These are phyloP conservation scores for Schizosaccharomyces japonicus DNA, from an alignment of 805 yeast species.

Conservation along the genomic window DNA sequence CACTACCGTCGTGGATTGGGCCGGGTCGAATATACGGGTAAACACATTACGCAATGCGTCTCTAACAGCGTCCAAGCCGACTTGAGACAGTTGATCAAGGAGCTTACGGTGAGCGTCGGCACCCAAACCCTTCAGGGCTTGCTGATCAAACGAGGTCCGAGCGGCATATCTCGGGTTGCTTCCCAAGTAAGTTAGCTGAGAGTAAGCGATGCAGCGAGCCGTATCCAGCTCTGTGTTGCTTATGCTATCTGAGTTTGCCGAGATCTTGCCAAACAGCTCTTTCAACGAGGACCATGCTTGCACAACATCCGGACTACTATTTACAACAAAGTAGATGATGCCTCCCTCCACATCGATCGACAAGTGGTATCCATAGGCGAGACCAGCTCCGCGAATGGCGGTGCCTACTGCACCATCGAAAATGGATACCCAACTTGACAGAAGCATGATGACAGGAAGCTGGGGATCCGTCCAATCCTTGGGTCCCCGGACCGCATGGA, in stretches of 20 bases:
- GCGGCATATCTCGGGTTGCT: neutral
- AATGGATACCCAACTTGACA: constrained; percentile 52
- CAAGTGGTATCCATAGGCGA: constrained; percentile 70
- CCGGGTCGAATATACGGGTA: neutral
- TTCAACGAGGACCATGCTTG: constrained; percentile 20
- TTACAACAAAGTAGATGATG: constrained; percentile 37
- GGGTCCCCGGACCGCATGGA: neutral
- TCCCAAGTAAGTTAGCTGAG: neutral
- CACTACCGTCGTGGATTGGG: neutral
- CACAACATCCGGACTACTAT: constrained; percentile 63
- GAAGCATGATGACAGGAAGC: constrained; percentile 43
- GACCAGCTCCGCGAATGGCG: constrained; percentile 81
- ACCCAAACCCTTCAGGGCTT: neutral
- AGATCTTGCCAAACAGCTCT: neutral
- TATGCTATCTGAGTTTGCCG: neutral
- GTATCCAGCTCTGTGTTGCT: neutral
- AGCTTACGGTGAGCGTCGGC: neutral
- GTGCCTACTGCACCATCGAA: constrained; percentile 96
- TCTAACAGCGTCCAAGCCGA: neutral
- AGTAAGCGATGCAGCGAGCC: neutral
- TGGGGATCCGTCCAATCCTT: constrained; percentile 32
- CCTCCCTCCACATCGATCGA: constrained; percentile 40
- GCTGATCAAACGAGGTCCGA: neutral
- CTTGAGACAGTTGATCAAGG: neutral
- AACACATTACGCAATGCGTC: neutral